Conservation (phyloP, 2,329 filamentous ascomycete genomes). For the Curvularia lunata region DNA sequence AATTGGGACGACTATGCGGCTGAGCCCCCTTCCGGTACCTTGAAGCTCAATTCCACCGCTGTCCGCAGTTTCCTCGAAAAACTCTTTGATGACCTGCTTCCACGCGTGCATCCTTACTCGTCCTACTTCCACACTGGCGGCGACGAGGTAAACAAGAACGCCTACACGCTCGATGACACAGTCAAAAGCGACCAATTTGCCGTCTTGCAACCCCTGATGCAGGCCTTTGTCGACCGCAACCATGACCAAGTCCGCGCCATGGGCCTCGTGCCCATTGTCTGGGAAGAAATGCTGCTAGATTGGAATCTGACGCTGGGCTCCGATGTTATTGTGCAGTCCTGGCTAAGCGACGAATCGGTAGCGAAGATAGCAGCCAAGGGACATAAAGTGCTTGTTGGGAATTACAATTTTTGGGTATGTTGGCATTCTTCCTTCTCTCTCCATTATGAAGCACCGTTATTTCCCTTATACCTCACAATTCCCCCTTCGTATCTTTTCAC, state of each 20-base stretch:
- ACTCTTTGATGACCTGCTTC: constrained; percentile 77
- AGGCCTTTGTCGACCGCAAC: constrained; percentile 75
- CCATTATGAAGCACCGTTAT: neutral
- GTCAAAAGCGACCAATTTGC: constrained; percentile 69
- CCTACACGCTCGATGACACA: constrained; percentile 72
- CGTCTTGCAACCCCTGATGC: constrained; percentile 76
- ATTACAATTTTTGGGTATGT: constrained; percentile 76
- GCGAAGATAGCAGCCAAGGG: constrained; percentile 66
- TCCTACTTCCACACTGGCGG: constrained; percentile 85
- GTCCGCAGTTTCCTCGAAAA: constrained; percentile 75
- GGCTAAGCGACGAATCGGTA: constrained; percentile 71
- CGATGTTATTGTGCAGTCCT: constrained; percentile 79
- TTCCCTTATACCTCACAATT: neutral
- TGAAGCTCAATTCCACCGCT: constrained; percentile 75
- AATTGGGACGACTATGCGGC: constrained; percentile 61
- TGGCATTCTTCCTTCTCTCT: neutral
- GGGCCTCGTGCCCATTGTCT: constrained; percentile 76
- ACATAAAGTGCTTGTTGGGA: constrained; percentile 74
- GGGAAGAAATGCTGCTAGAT: constrained; percentile 83
- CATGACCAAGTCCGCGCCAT: constrained; percentile 68
- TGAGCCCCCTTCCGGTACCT: constrained; percentile 65
- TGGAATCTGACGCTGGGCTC: constrained; percentile 77
- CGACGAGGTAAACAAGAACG: constrained; percentile 82
- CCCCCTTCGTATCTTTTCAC: no score
- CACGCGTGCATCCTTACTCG: constrained; percentile 64